Percentiles rank a stretch among this genome's conserved stretches.
These are phyloP conservation scores for Colletotrichum acutatum DNA, from an alignment of 2,329 filamentous ascomycete genomes.

Conservation along the genomic window DNA sequence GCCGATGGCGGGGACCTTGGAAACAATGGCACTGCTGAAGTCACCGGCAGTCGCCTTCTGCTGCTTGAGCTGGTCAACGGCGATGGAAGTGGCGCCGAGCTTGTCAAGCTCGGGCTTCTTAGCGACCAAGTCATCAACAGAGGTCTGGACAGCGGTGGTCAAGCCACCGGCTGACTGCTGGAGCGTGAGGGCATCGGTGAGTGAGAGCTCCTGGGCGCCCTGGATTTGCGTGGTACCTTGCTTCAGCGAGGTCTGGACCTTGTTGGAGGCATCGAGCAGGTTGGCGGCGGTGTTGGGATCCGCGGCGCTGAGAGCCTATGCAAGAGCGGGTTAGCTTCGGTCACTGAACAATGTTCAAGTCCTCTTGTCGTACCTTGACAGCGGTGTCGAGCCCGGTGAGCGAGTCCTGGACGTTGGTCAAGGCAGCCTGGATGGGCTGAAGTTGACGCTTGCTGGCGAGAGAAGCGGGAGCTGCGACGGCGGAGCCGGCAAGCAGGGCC, in stretches of 20 bases:
- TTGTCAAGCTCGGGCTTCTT: slow-evolving; percentile 43
- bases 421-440: slow-evolving; percentile 67
- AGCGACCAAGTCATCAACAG: slow-evolving; percentile 36
- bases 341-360: accelerated
- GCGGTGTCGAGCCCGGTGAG: slow-evolving; percentile 62
- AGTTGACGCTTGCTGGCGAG: slow-evolving; percentile 51
- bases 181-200: slow-evolving; percentile 39
- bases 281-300: slow-evolving; percentile 61
- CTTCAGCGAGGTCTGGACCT: slow-evolving; percentile 36
- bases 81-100: slow-evolving; percentile 40
- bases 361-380: slow-evolving; percentile 20
- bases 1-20: slow-evolving; percentile 42
- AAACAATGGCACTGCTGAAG: slow-evolving; percentile 41
- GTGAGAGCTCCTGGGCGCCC: slow-evolving; percentile 39
- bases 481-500: slow-evolving; percentile 61
- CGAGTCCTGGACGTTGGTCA: slow-evolving; percentile 67
- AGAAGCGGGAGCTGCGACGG: slow-evolving; percentile 50
- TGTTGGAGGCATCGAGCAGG: slow-evolving; percentile 40
- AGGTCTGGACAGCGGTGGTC: slow-evolving; percentile 38
- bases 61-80: slow-evolving; percentile 39
- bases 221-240: slow-evolving; percentile 41
- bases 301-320: slow-evolving; percentile 47
- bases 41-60: slow-evolving; percentile 38
- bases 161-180: slow-evolving; percentile 38
- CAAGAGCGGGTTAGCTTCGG: neutral